Base-by-base conservation (phyloP, 2,329 filamentous ascomycete species). In the Botrytis cinerea region DNA sequence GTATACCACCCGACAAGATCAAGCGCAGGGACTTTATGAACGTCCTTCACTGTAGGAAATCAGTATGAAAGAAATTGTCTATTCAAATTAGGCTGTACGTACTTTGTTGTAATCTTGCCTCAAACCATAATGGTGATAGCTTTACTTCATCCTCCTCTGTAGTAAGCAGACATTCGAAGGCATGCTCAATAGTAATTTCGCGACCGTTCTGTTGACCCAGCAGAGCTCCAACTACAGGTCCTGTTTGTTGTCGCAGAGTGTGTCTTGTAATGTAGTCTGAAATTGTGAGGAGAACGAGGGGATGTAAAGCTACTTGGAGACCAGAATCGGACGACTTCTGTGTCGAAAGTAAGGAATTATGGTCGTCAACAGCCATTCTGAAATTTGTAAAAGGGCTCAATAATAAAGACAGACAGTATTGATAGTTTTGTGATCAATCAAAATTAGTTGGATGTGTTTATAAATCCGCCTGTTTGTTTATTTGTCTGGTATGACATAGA, bases 201-300 rank as follows among this genome's bases (percentile, higher is more conserved):
- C 94, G 91, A 32, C 95, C 95, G 85, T 94, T 93, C 79, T 98
- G 95, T 80, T 96, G 93, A 25, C 96, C 96, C 9, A 99, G 84
- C n/a, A 99, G 86, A 70, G 92, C 94, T 73, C 96, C 96, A 4
- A 95, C 88, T 28, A 98, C 88, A 25, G 94, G 94, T 0, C 93
- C 93, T 28, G 85, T 82, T 79, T 94, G 91, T 70, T 90, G 85
- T 74, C 96, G 90, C 73, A 97, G 87, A 1, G 91, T 93, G 82
- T 97, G 95, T 74, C 96, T 90, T 74, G 95, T 97, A 82, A 98
- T 94, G 82, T 97, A 97, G 83, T 99, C 96, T 78, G 95, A 97
- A 79, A 99, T 96, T 77, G 93, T 97, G 83, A 99, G 93, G 77
- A 98, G 92, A 70, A 97, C 95, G 67, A 99, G 91, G 40, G 96